phyloP scores from a whole-genome alignment of 441 rosid species.

The Pelargonium myrrhifolium region DNA sequence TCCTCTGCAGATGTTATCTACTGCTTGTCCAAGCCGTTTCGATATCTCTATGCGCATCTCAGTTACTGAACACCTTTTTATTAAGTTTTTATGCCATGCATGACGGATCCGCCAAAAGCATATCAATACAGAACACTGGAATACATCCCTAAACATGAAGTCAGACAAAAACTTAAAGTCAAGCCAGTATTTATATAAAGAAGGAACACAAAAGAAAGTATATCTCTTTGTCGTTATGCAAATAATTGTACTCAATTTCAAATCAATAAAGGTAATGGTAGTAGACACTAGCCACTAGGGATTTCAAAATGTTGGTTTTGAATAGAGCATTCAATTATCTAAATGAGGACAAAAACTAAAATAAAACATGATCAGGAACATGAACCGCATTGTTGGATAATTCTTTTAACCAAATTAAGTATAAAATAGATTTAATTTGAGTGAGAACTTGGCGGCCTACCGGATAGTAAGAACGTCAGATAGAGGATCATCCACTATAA shows the following conservation, averaged over 20 bases:
- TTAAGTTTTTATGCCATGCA: constrained; percentile 44
- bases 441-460: constrained; percentile 19
- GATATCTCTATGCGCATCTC: constrained; percentile 43
- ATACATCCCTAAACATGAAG: constrained; percentile 37
- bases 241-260: not conserved
- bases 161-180: constrained; percentile 12
- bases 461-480: constrained; percentile 33
- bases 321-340: not conserved
- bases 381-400: not conserved
- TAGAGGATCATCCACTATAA: constrained; percentile 43
- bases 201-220: not conserved
- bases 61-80: constrained; percentile 36
- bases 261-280: not conserved
- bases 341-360: not conserved
- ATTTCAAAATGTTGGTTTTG: not conserved
- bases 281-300: not conserved
- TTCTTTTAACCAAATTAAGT: not conserved
- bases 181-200: constrained; percentile 8
- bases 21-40: constrained; percentile 40
- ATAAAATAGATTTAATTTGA: constrained; percentile 1
- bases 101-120: constrained; percentile 44
- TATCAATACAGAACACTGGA: constrained; percentile 38
- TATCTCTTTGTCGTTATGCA: not conserved
- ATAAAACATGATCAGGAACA: not conserved
- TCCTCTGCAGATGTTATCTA: constrained; percentile 31